These are phyloP conservation scores for Arachis monticola DNA, from an alignment of 331 rosid species.

Conservation along the genomic window DNA sequence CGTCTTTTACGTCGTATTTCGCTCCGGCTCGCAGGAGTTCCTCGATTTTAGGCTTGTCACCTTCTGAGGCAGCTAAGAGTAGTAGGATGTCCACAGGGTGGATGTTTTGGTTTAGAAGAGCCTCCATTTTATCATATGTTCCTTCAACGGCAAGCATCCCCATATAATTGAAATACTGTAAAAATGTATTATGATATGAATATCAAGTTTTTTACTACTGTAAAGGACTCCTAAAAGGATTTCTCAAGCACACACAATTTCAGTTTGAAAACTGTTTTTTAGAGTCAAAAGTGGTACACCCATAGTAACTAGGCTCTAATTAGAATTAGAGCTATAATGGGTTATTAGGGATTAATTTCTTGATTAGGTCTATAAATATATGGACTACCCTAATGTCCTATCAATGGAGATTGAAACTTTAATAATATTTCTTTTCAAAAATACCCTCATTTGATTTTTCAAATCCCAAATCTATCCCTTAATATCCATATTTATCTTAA, in stretches of 20 bases:
- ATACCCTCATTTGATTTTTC: no score
- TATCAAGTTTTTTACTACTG: not conserved
- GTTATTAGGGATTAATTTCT: no score
- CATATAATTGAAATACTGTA: slow-evolving; percentile 95
- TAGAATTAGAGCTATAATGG: no score
- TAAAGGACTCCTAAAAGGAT: not conserved
- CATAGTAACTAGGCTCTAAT: no score
- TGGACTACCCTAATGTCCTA: no score
- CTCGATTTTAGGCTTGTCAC: slow-evolving; percentile 91
- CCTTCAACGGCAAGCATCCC: slow-evolving; percentile 99
- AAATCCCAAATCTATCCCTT: no score
- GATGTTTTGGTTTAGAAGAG: slow-evolving; percentile 75
- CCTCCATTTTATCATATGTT: slow-evolving; percentile 88
- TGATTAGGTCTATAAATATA: no score
- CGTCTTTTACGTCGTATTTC: slow-evolving; percentile 66
- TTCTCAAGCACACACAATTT: not conserved
- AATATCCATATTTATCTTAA: no score
- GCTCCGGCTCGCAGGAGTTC: slow-evolving; percentile 95
- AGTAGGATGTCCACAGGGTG: slow-evolving; percentile 91
- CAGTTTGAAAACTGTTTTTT: not conserved
- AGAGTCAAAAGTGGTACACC: no score
- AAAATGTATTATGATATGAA: slow-evolving; percentile 19
- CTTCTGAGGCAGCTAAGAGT: slow-evolving; percentile 83
- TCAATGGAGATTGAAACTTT: no score
- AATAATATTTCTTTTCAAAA: no score